phyloP scores from a whole-genome alignment of 495 filamentous ascomycete species.

The Tuber indicum region DNA sequence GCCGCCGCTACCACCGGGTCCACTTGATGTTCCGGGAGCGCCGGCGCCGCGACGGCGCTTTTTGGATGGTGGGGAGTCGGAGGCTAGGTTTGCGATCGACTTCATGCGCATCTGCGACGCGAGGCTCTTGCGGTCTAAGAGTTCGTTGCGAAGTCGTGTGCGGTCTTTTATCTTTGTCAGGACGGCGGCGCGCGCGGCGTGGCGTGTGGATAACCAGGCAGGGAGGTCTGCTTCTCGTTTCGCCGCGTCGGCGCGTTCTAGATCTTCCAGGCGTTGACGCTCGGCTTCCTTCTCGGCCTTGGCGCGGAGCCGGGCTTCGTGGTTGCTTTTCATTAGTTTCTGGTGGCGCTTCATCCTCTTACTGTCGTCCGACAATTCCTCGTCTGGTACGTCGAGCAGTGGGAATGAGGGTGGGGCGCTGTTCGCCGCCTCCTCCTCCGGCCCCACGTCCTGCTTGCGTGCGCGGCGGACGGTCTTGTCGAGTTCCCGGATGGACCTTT shows the following conservation, averaged over 20 bases:
- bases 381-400: constrained; percentile 81
- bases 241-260: constrained; percentile 73
- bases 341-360: constrained; percentile 88
- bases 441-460: constrained; percentile 84
- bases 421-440: constrained; percentile 66
- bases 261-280: constrained; percentile 71
- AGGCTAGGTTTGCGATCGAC: constrained; percentile 89
- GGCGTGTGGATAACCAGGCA: constrained; percentile 75
- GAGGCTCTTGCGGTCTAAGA: constrained; percentile 91
- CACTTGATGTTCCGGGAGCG: constrained; percentile 22
- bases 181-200: constrained; percentile 63
- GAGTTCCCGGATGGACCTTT: constrained; percentile 73
- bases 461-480: constrained; percentile 82
- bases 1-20: constrained; percentile 8
- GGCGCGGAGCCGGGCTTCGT: constrained; percentile 82
- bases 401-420: constrained; percentile 52
- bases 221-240: constrained; percentile 75
- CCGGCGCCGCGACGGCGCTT: constrained; percentile 61
- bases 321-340: constrained; percentile 82
- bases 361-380: constrained; percentile 82
- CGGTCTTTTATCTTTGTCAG: constrained; percentile 86
- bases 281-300: constrained; percentile 94
- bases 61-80: constrained; percentile 69
- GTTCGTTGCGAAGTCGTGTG: constrained; percentile 80
- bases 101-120: constrained; percentile 97